phyloP scores from a whole-genome alignment of 2,329 filamentous ascomycete genomes.

The Aspergillus sp. region DNA sequence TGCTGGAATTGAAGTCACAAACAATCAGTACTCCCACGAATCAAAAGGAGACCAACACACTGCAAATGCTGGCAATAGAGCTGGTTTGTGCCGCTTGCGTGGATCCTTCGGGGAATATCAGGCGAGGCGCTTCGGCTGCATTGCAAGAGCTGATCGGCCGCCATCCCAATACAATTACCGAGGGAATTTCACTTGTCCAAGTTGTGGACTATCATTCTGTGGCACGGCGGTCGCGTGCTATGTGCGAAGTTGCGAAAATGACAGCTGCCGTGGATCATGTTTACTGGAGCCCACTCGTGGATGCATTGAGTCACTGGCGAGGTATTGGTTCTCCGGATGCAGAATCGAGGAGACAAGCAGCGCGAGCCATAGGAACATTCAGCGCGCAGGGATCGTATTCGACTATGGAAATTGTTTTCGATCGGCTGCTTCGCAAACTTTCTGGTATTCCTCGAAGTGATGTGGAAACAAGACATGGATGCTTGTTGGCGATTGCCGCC shows the following conservation, averaged over 20 bases:
- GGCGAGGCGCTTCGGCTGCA: slow-evolving; percentile 83
- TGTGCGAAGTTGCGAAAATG: slow-evolving; percentile 63
- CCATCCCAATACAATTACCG: slow-evolving; percentile 72
- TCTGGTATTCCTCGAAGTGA: slow-evolving; percentile 30
- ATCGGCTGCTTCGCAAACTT: slow-evolving; percentile 25
- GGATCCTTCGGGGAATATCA: slow-evolving; percentile 86
- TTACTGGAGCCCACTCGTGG: slow-evolving; percentile 61
- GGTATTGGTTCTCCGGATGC: slow-evolving; percentile 75
- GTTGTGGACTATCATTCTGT: slow-evolving; percentile 88
- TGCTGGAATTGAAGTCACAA: slow-evolving; percentile 50
- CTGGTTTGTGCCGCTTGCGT: slow-evolving; percentile 73
- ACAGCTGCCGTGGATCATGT: slow-evolving; percentile 55
- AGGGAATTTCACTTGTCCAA: slow-evolving; percentile 81
- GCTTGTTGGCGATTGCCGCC: slow-evolving; percentile 32
- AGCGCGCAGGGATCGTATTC: slow-evolving; percentile 24
- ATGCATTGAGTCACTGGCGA: slow-evolving; percentile 71
- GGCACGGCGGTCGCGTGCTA: slow-evolving; percentile 72
- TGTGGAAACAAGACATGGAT: slow-evolving; percentile 36
- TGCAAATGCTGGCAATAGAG: slow-evolving; percentile 72
- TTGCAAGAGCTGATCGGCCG: slow-evolving; percentile 88
- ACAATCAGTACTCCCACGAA: slow-evolving; percentile 20
- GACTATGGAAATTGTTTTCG: slow-evolving; percentile 21
- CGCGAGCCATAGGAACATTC: slow-evolving; percentile 53
- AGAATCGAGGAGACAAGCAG: slow-evolving; percentile 62
- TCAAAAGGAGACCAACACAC: slow-evolving; percentile 35